Conservation (phyloP, 2,329 filamentous ascomycete genomes). For the Monilinia aucupariae region DNA sequence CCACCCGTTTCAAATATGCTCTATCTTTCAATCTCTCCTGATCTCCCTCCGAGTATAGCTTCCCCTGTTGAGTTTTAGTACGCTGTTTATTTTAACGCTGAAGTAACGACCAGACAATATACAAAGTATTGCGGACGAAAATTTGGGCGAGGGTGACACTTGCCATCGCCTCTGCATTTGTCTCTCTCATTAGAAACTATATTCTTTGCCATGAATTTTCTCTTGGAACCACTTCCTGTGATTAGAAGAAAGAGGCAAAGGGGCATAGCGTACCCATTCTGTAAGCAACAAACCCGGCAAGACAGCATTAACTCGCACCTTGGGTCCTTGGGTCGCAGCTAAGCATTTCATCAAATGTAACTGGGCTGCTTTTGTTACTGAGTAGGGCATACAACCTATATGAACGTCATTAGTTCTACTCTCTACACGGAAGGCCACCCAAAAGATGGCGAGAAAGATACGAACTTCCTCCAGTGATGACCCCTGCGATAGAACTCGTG, state of each 20-base stretch:
- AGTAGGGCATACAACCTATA: slow-evolving; percentile 30
- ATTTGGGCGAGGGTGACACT: not conserved
- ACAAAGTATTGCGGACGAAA: not conserved
- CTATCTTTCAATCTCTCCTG: slow-evolving; percentile 45
- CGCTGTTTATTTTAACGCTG: not conserved
- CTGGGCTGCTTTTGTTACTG: slow-evolving; percentile 42
- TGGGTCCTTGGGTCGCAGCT: slow-evolving; percentile 55
- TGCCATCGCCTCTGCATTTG: not conserved
- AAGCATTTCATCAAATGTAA: slow-evolving; percentile 62
- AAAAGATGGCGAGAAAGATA: not conserved
- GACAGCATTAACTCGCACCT: slow-evolving; percentile 59
- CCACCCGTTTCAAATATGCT: slow-evolving; percentile 51
- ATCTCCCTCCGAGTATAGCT: slow-evolving; percentile 47
- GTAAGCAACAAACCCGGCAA: slow-evolving; percentile 60
- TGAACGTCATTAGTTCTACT: not conserved
- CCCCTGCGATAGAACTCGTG: slow-evolving; percentile 56
- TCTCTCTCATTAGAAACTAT: not conserved
- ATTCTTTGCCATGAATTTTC: not conserved
- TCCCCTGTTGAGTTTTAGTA: slow-evolving; percentile 36
- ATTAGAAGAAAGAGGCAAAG: not conserved
- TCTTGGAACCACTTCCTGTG: not conserved
- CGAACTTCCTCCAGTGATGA: slow-evolving; percentile 24
- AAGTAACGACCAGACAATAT: not conserved
- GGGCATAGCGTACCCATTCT: slow-evolving; percentile 47
- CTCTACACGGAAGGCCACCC: not conserved